Conservation (phyloP, 345 rosid genomes). For the Anastatica hierochuntica region DNA sequence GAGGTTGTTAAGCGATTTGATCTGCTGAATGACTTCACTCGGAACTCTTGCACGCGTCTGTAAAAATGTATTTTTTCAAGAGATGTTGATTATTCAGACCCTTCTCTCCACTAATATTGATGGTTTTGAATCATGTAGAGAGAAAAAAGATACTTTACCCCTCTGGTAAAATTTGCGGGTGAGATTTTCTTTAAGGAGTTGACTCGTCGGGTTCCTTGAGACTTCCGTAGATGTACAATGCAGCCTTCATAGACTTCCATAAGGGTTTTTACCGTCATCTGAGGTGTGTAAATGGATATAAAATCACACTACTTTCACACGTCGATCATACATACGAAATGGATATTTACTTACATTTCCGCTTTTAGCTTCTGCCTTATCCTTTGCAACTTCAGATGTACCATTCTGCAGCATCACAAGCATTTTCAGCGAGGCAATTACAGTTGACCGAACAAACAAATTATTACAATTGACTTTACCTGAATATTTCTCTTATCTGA, state of each 20-base stretch:
- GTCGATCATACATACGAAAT: neutral
- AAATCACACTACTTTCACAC: neutral
- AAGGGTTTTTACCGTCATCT: conserved; percentile 70
- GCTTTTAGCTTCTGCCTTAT: conserved; percentile 29
- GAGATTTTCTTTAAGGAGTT: conserved; percentile 65
- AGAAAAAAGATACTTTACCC: conserved; percentile 31
- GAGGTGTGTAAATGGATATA: neutral
- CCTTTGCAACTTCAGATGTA: conserved; percentile 21
- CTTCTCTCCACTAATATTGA: neutral
- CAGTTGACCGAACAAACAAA: conserved; percentile 8
- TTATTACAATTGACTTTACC: conserved; percentile 28
- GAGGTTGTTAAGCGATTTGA: conserved; percentile 68
- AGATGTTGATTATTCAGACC: neutral
- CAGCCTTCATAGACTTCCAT: conserved; percentile 67
- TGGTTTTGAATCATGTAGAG: neutral
- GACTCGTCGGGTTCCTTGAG: conserved; percentile 51
- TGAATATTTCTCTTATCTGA: conserved; percentile 38
- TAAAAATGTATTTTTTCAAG: conserved; percentile 11
- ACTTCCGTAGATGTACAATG: conserved; percentile 46
- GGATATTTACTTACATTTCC: conserved; percentile 41
- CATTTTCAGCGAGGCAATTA: conserved; percentile 3
- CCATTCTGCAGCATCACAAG: conserved; percentile 20
- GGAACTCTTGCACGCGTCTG: conserved; percentile 63
- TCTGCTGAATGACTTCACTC: conserved; percentile 42
- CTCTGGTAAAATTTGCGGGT: conserved; percentile 86